Evolutionary conservation across 2,329 filamentous ascomycete species (phyloP), one percentile per base, ranked within the genome.

Genomic region (Colletotrichum sublineola): DNA sequence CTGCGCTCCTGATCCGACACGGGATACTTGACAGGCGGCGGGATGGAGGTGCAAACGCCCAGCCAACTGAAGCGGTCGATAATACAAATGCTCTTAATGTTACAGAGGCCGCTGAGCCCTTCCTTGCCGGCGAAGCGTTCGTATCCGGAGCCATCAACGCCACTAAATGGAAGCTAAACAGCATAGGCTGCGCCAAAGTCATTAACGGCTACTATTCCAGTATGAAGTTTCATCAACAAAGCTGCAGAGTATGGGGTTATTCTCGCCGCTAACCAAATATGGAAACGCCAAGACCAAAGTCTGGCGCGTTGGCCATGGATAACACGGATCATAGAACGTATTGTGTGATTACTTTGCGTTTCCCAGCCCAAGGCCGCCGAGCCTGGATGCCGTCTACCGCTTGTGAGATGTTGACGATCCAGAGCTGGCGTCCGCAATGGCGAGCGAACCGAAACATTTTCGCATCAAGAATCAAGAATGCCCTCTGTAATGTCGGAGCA

Each of bases 141-240:
- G 80, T 98, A 98, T 0, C 94, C 96, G 33, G 93, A 97, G 1
- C 95, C 96, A 70, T 90, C 91, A n/a, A 94, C 91, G 66, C 95
- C 96, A 48, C 96, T 96, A 82, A 99, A 99, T 0, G 96, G 96
- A 50, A 99, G 84, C 82, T 97, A 95, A 9, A 97, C 95, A 65
- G 96, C 94, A 80, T 99, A 99, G 81, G 91, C 98, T 38, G 91
- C 92, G 29, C 92, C 96, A 79, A 99, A 99, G 84, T 99, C 96
- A 80, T 99, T 99, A 76, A 99, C 90, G 33, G 94, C 91, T 0
- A 98, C 94, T 93, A 97, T 98, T 56, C 96, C 96, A 0, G 93
- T 91, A 74, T 92, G 90, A 63, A 98, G 87, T n/a, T 33, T 90
- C 89, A 29, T 82, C 83, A 1, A 96, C 90, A 38, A 97, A 89